phyloP scores from a whole-genome alignment of 306 rosid species.

The Macrotyloma uniflorum region DNA sequence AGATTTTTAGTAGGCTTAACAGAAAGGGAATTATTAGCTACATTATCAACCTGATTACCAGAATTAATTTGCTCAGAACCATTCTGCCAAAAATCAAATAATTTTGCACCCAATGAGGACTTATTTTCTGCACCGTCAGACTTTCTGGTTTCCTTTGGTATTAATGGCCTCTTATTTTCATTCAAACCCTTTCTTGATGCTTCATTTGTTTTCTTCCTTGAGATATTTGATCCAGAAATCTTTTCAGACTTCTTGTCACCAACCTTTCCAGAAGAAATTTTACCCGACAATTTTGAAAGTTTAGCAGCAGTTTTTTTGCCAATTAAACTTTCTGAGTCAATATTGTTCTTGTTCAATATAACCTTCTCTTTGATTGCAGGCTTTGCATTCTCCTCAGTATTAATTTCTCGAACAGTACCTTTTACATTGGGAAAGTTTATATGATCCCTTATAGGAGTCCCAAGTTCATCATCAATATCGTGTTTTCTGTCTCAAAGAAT shows the following conservation, averaged over 20 bases:
- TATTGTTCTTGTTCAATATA: slow-evolving; percentile 41
- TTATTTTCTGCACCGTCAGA: slow-evolving; percentile 38
- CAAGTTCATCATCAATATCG: slow-evolving; percentile 65
- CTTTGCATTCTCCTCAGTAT: slow-evolving; percentile 43
- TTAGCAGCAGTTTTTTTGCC: slow-evolving; percentile 42
- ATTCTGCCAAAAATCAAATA: slow-evolving; percentile 38
- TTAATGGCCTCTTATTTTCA: slow-evolving; percentile 43
- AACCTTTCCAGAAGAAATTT: slow-evolving; percentile 41
- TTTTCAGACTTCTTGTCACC: slow-evolving; percentile 43
- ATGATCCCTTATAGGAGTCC: slow-evolving; percentile 84
- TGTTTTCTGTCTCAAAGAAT: slow-evolving; percentile 64
- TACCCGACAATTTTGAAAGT: slow-evolving; percentile 42
- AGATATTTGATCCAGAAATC: slow-evolving; percentile 44
- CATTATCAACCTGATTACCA: slow-evolving; percentile 48
- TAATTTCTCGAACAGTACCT: slow-evolving; percentile 40
- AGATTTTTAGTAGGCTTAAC: slow-evolving; percentile 41
- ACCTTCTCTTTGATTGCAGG: slow-evolving; percentile 47
- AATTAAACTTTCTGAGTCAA: slow-evolving; percentile 37
- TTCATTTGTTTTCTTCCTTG: slow-evolving; percentile 52
- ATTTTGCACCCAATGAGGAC: slow-evolving; percentile 50
- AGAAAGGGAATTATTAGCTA: slow-evolving; percentile 36
- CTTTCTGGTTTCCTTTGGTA: slow-evolving; percentile 44
- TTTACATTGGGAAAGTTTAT: slow-evolving; percentile 62
- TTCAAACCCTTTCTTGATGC: slow-evolving; percentile 39
- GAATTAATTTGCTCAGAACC: slow-evolving; percentile 43